Evolutionary conservation across 345 rosid genomes (phyloP), one percentile per base, ranked within the genome.

Genomic region (Lepidium africanum): DNA sequence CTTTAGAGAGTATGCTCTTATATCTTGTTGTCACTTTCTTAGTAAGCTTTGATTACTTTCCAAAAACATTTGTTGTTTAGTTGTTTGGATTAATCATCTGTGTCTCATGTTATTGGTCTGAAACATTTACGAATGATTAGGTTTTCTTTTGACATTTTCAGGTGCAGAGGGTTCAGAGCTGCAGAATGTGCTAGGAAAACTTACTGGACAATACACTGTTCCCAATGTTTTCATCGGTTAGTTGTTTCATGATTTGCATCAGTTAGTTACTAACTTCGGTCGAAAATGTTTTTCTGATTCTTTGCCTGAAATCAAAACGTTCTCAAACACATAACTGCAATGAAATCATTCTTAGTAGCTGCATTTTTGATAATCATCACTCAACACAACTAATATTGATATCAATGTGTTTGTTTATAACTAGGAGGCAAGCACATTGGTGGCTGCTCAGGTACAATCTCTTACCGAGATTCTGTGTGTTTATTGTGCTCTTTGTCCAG

Each of bases 181-280:
- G 74, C 99, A 94, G 81, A 86, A 81, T 61, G 81, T 84, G 47
- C 69, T 90, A 71, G 95, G 86, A 81, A 86, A 78, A 80, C 82
- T 90, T 25, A 90, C 99, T 9, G 99, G 97, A 38, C 99, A 94
- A 65, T 88, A 78, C 49, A 90, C 95, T 10, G 99, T 90, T 70
- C 99, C 99, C 37, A 94, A 94, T 83, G 95, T 94, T 58, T 90
- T 90, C 70, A 87, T 94, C 30, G 99, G 97, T 94, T 68, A 12
- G 84, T 79, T 16, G 6, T 58, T 14, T 42, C 60, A 27, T 58
- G 47, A 55, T 63, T 53, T 13, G 19, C 41, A 32, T 23, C 47
- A 30, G 0, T 23, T 38, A 48, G 0, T 23, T 39, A 48, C 59
- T 10, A 7, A 51, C 30, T 45, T 19, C 35, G 17, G 23, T 49